Evolutionary conservation across 208 protist species (phyloP), one percentile per base, ranked within the genome.

Genomic region (Leishmania amazonensis): DNA sequence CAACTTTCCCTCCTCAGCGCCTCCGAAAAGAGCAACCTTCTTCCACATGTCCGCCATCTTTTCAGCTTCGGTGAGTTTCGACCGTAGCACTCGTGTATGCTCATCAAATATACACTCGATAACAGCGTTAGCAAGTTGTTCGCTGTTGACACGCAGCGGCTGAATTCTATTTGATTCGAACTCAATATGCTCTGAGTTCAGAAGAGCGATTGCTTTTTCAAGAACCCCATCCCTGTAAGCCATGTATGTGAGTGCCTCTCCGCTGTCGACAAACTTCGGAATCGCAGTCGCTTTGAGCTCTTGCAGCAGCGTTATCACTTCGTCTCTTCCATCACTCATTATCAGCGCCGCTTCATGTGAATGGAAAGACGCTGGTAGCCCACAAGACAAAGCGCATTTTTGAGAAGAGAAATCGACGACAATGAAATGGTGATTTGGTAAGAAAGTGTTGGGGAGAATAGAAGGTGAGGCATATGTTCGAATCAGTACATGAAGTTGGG

Each of bases 181-280:
- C 47, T 51, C 57, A 21, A 19, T 19, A 24, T 28, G 31, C 77
- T 1, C 75, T 21, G 24, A 40, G 49, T 17, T 81, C 28, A 75
- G 76, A 47, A 81, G n/a, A 21, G 35, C 2, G 35, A 85, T 67
- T 35, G 51, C 68, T 15, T 75, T 85, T 31, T 78, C 62, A n/a
- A 85, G 72, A 79, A 79, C 70, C 21, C 31, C 75, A 57, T 85
- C 77, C 19, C 76, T 77, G 19, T 78, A 76, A 11, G 77, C 82
- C 17, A 76, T 51, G 38, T 85, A 85, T 9, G 82, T 79, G 77
- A 85, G 74, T 54, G 76, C 82, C 15, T 81, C 82, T 4, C 82
- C 82, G 31, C 82, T 85, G 76, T 85, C 77, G 1, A 85, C 77
- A 62, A 53, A 75, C 58, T 75, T 81, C 24, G 82, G 82, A 17